These are phyloP conservation scores for Hanseniaspora osmophila DNA, from an alignment of 805 yeast species.

Conservation along the genomic window DNA sequence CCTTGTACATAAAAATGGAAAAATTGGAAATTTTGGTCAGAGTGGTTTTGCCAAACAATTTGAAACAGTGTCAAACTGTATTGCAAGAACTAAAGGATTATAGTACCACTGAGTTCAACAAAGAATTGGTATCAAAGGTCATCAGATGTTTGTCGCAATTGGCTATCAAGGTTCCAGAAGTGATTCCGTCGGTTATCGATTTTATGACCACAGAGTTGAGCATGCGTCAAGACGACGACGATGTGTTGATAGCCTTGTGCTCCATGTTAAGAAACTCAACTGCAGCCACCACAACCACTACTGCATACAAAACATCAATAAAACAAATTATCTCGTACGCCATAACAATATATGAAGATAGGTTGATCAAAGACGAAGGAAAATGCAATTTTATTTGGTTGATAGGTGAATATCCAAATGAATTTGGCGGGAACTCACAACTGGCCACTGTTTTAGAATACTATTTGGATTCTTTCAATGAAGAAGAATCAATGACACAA, in stretches of 20 bases:
- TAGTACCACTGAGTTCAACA: slow-evolving; percentile 66
- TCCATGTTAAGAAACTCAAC: slow-evolving; percentile 57
- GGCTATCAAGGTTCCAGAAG: slow-evolving; percentile 46
- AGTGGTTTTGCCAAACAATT: slow-evolving; percentile 27
- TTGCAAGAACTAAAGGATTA: slow-evolving; percentile 66
- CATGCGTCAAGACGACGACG: slow-evolving; percentile 27
- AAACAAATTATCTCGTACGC: slow-evolving; percentile 31
- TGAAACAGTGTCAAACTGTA: slow-evolving; percentile 39
- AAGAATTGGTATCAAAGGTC: slow-evolving; percentile 45
- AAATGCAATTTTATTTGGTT: slow-evolving; percentile 49
- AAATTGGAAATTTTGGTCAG: slow-evolving; percentile 64
- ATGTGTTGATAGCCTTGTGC: slow-evolving; percentile 42
- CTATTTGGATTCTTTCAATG: slow-evolving; percentile 39
- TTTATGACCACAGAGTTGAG: slow-evolving; percentile 36
- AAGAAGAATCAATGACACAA: slow-evolving; percentile 49
- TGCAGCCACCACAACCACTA: slow-evolving; percentile 24
- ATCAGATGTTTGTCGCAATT: slow-evolving; percentile 31
- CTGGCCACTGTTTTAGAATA: slow-evolving; percentile 18
- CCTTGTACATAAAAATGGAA: slow-evolving; percentile 63
- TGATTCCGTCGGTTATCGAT: slow-evolving; percentile 43
- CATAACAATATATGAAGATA: neutral
- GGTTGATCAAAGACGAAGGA: slow-evolving; percentile 16
- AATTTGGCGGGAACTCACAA: slow-evolving; percentile 22
- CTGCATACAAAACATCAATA: slow-evolving; percentile 9
- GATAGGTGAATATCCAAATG: slow-evolving; percentile 54